phyloP scores from a whole-genome alignment of 1,139 yeast genomes.

The Pichia sp. region DNA sequence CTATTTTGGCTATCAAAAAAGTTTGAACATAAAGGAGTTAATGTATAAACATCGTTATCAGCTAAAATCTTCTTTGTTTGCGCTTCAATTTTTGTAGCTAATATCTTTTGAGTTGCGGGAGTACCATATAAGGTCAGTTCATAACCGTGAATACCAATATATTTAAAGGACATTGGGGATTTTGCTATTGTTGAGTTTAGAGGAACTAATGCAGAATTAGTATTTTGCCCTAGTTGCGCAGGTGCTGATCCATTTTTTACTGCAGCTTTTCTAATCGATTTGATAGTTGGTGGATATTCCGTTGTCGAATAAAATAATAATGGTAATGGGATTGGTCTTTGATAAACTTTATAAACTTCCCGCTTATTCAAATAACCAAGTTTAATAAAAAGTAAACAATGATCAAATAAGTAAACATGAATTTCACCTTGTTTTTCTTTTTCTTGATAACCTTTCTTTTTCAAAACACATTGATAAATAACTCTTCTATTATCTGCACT shows the following conservation, averaged over 20 bases:
- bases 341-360: constrained; percentile 86
- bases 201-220: constrained; percentile 16
- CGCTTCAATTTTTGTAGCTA: constrained; percentile 69
- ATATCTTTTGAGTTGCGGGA: constrained; percentile 67
- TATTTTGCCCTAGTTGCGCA: constrained; percentile 21
- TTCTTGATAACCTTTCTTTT: constrained; percentile 65
- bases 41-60: constrained; percentile 73
- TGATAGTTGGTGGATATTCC: constrained; percentile 66
- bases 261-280: constrained; percentile 40
- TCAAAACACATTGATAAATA: constrained; percentile 68
- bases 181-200: constrained; percentile 24
- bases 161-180: constrained; percentile 40
- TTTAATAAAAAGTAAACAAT: constrained; percentile 78
- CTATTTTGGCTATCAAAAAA: constrained; percentile 67
- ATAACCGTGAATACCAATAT: constrained; percentile 57
- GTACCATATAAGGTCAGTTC: constrained; percentile 65
- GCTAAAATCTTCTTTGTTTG: constrained; percentile 73
- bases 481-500: constrained; percentile 77
- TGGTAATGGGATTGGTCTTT: constrained; percentile 89
- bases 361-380: constrained; percentile 84
- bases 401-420: constrained; percentile 79
- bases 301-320: constrained; percentile 69
- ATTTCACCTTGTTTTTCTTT: constrained; percentile 69
- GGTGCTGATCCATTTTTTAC: constrained; percentile 29
- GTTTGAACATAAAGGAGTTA: constrained; percentile 66